Percentiles rank a stretch among this genome's conserved stretches.
These are phyloP conservation scores for Rhodomyrtus psidioides DNA, from an alignment of 441 rosid genomes.

Conservation along the genomic window DNA sequence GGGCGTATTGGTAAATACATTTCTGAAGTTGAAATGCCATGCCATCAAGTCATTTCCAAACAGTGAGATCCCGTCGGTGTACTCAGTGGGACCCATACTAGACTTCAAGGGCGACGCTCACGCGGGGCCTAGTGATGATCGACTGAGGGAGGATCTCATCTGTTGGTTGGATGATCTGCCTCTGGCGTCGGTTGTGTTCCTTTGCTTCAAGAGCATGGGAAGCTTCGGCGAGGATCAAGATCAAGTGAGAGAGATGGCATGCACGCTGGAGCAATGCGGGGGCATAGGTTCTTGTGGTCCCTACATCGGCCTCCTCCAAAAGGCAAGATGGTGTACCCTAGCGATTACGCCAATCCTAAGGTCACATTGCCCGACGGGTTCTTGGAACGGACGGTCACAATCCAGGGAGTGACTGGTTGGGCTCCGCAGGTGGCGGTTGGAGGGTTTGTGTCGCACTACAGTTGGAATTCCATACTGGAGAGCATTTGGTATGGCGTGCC, in stretches of 20 bases:
- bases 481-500: constrained; percentile 52
- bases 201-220: neutral
- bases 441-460: constrained; percentile 55
- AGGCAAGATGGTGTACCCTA: neutral
- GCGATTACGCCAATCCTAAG: constrained; percentile 6
- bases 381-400: constrained; percentile 17
- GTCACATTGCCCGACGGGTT: constrained; percentile 36
- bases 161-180: neutral
- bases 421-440: constrained; percentile 40
- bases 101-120: constrained; percentile 1
- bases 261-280: constrained; percentile 28
- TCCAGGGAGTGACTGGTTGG: constrained; percentile 47
- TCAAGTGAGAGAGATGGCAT: constrained; percentile 20
- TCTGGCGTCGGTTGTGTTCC: neutral
- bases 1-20: constrained; percentile 53
- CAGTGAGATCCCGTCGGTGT: constrained; percentile 15
- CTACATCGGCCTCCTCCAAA: constrained; percentile 20
- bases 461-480: constrained; percentile 57
- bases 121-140: neutral
- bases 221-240: neutral
- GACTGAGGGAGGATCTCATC: neutral
- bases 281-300: constrained; percentile 56
- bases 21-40: neutral
- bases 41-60: neutral
- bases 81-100: constrained; percentile 28